phyloP scores from a whole-genome alignment of 2,329 filamentous ascomycete species.

The Decorospora gaudefroyi region DNA sequence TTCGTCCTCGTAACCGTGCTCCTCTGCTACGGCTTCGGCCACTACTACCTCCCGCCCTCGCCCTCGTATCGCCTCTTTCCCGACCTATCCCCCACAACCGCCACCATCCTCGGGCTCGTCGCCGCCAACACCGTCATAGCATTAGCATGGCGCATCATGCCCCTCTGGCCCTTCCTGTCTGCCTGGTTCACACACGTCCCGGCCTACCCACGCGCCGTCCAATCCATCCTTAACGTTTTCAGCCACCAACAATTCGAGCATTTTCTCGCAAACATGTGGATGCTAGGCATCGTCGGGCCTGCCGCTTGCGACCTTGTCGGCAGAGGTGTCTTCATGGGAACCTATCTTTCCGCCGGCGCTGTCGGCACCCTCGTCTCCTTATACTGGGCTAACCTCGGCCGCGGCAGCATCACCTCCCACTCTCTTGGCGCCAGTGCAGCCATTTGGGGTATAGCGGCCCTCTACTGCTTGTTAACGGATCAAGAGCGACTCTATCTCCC shows the following conservation, averaged over 20 bases:
- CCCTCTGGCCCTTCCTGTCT: constrained; percentile 69
- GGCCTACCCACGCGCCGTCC: constrained; percentile 64
- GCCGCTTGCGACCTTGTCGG: constrained; percentile 44
- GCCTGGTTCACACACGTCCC: constrained; percentile 56
- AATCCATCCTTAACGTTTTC: constrained; percentile 68
- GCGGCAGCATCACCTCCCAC: constrained; percentile 34
- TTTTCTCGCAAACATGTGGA: constrained; percentile 63
- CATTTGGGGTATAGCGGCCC: constrained; percentile 39
- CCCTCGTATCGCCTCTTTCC: constrained; percentile 41
- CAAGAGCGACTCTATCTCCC: constrained; percentile 41
- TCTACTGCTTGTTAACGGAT: constrained; percentile 42
- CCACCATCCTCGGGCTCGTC: constrained; percentile 64
- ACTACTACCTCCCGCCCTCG: constrained; percentile 42
- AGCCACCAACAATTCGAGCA: constrained; percentile 69
- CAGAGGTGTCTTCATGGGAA: constrained; percentile 42
- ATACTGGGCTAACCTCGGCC: constrained; percentile 43
- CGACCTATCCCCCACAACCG: constrained; percentile 39
- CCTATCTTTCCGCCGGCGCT: constrained; percentile 43
- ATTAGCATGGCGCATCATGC: constrained; percentile 65
- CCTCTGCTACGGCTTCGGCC: constrained; percentile 33
- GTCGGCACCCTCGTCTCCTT: constrained; percentile 37
- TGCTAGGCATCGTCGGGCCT: constrained; percentile 68
- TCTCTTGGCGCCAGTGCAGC: constrained; percentile 43
- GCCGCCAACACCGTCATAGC: constrained; percentile 63
- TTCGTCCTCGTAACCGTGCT: constrained; percentile 38